phyloP scores from a whole-genome alignment of 1,139 yeast genomes.

The Kodamaea derodonti region DNA sequence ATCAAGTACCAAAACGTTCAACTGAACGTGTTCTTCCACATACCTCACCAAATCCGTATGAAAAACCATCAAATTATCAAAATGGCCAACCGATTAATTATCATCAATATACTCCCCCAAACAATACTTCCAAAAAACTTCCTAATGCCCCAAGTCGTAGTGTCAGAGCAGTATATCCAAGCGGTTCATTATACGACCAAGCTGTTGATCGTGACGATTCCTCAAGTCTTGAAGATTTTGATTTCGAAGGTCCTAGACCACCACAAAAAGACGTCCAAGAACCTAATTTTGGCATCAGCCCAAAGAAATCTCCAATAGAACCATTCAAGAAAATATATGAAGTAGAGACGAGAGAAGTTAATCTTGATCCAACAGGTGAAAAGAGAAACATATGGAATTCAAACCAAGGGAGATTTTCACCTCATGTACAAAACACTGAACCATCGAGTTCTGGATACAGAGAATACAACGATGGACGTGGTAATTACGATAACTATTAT shows the following conservation, averaged over 20 bases:
- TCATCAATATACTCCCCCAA: no score
- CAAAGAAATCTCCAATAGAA: neutral
- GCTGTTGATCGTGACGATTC: neutral
- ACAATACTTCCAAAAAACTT: neutral
- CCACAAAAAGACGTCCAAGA: neutral
- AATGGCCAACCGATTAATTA: no score
- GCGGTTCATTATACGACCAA: neutral
- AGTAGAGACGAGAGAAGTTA: neutral
- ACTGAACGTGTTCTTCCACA: no score
- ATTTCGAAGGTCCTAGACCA: neutral
- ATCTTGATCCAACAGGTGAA: neutral
- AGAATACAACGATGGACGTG: neutral
- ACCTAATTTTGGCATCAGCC: neutral
- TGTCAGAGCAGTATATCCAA: neutral
- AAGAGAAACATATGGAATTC: no score
- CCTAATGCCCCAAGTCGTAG: neutral
- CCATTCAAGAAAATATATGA: neutral
- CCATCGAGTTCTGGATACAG: no score
- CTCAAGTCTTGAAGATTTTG: conserved; percentile 1
- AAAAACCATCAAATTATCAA: no score
- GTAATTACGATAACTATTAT: conserved; percentile 1
- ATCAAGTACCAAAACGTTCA: no score
- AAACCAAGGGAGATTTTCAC: no score
- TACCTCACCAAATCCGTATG: no score
- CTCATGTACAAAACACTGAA: no score